Evolutionary conservation across 2,329 filamentous ascomycete species (phyloP), one percentile per base, ranked within the genome.

Genomic region (Pseudocercospora pini-densiflorae): DNA sequence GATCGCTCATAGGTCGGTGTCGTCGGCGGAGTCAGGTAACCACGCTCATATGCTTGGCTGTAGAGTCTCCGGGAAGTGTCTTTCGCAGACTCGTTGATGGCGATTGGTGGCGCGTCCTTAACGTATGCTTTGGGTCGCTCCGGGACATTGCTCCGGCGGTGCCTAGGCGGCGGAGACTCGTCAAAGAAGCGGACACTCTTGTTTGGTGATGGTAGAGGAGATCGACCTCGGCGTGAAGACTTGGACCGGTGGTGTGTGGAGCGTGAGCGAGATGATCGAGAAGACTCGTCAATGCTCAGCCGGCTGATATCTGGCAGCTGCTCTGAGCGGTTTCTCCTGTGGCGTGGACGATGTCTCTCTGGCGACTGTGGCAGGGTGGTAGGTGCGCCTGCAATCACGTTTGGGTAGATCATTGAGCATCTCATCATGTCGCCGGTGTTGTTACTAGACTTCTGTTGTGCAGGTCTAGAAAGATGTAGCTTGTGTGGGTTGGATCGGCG

Each of bases 151-250:
- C 64, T 43, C 2, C 55, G 55, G n/a, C 58, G 45, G 43, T 47
- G 49, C 23, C 60, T 65, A 19, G 63, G 59, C 14, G 69, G 55
- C n/a, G 64, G 43, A n/a, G 47, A 62, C 16, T 59, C 63, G n/a
- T 68, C 67, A 45, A 66, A 67, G 65, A 71, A 71, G 31, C 67
- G 67, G 23, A 71, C 69, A 36, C 59, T 63, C 51, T 71, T 71
- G 31, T 65, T 61, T 29, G 57, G 67, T 14, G 62, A 59, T 3
- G 58, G 62, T 5, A 58, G 47, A 10, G 62, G 65, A 12, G 61
- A 57, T 3, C 61, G 49, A 36, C 64, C 61, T 31, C 27, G 12
- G 8, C 14, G 43, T 1, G 63, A 57, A 4, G 65, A 54, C 16
- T 55, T 36, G 57, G 33, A 55, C 43, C 54, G 49, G 40, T 51